phyloP scores from a whole-genome alignment of 768 basidiomycete genomes.

The Cyathus striatus region DNA sequence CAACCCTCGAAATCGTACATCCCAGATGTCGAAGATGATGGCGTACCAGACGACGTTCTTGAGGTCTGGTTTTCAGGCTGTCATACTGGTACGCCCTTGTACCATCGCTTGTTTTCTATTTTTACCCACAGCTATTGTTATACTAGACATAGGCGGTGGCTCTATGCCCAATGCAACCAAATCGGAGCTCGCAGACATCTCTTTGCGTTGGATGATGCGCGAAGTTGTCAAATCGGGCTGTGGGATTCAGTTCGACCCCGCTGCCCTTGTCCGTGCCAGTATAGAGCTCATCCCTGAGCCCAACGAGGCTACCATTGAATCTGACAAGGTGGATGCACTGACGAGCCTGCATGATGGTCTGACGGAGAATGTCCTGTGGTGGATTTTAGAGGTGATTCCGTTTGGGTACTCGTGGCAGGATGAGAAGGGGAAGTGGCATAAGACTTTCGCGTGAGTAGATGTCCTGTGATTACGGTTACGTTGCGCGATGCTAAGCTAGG shows the following conservation, averaged over 20 bases:
- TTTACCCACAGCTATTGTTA: not conserved
- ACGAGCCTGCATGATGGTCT: slow-evolving; percentile 53
- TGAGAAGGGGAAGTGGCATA: slow-evolving; percentile 46
- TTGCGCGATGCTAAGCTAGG: not conserved
- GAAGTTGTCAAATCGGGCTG: slow-evolving; percentile 54
- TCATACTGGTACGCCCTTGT: slow-evolving; percentile 50
- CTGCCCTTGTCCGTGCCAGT: slow-evolving; percentile 32
- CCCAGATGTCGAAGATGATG: slow-evolving; percentile 8
- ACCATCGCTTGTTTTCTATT: not conserved
- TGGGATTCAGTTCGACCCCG: slow-evolving; percentile 52
- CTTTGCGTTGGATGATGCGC: slow-evolving; percentile 77
- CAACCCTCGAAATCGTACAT: slow-evolving; percentile 9
- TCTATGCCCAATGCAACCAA: slow-evolving; percentile 35
- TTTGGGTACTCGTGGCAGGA: slow-evolving; percentile 54
- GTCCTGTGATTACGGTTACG: not conserved
- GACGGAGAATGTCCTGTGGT: slow-evolving; percentile 44
- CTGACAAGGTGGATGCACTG: slow-evolving; percentile 34
- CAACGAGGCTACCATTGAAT: slow-evolving; percentile 7
- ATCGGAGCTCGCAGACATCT: slow-evolving; percentile 51
- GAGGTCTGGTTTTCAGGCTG: slow-evolving; percentile 83
- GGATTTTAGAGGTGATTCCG: slow-evolving; percentile 69
- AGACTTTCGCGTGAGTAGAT: slow-evolving; percentile 45
- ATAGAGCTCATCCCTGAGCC: slow-evolving; percentile 4
- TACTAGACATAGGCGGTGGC: slow-evolving; percentile 68
- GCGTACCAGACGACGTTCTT: slow-evolving; percentile 39